Percentiles rank a stretch among this genome's conserved stretches.
Evolutionary conservation across 805 yeast genomes (phyloP).

Genomic region (Metschnikowia drakensbergensis): DNA sequence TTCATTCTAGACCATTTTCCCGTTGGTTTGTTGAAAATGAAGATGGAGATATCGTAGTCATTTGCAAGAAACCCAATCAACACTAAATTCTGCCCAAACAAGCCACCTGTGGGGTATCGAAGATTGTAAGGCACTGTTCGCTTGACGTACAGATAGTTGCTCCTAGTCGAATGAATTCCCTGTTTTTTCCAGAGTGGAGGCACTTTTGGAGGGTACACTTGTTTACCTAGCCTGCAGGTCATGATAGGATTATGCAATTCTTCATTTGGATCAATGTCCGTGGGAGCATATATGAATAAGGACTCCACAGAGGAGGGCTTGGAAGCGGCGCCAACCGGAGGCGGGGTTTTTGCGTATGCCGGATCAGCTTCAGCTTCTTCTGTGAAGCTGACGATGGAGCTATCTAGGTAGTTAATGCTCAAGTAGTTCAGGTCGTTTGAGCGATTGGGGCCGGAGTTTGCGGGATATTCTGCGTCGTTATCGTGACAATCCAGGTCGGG

Average conservation of each 20-base stretch:
- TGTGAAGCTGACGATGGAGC: slow-evolving; percentile 31
- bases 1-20: slow-evolving; percentile 64
- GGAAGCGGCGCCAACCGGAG: not conserved
- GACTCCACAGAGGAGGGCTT: slow-evolving; percentile 17
- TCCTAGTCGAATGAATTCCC: slow-evolving; percentile 1
- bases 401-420: slow-evolving; percentile 30
- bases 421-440: slow-evolving; percentile 20
- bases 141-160: slow-evolving; percentile 5
- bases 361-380: slow-evolving; percentile 17
- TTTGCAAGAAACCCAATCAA: slow-evolving; percentile 55
- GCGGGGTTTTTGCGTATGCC: not conserved
- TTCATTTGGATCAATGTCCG: slow-evolving; percentile 13
- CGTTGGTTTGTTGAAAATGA: slow-evolving; percentile 49
- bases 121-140: slow-evolving; percentile 45
- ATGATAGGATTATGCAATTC: slow-evolving; percentile 28
- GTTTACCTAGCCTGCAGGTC: slow-evolving; percentile 33
- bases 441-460: slow-evolving; percentile 7
- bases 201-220: slow-evolving; percentile 28
- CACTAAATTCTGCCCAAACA: slow-evolving; percentile 63
- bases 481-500: not conserved
- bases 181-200: slow-evolving; percentile 30
- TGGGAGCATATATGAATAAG: slow-evolving; percentile 34
- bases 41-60: slow-evolving; percentile 45
- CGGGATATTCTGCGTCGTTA: too few relatives aligned
- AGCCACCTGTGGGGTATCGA: slow-evolving; percentile 55